phyloP scores from a whole-genome alignment of 2,329 filamentous ascomycete species.

The Sordariomycetes sp. region DNA sequence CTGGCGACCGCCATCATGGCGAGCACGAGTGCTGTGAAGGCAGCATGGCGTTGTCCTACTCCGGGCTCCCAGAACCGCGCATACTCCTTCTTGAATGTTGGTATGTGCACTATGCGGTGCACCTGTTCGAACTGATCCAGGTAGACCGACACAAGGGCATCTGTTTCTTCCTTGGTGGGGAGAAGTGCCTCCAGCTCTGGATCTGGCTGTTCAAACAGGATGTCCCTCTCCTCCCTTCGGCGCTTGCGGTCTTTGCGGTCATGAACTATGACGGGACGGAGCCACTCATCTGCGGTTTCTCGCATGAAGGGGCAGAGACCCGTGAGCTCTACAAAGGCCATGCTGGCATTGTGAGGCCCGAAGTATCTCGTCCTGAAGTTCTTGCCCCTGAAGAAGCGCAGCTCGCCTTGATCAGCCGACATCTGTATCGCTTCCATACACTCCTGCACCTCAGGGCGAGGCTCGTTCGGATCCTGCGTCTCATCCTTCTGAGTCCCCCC shows the following conservation, averaged over 20 bases:
- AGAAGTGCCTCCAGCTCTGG: conserved; percentile 39
- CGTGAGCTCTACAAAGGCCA: conserved; percentile 49
- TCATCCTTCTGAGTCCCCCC: conserved; percentile 36
- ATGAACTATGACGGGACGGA: conserved; percentile 47
- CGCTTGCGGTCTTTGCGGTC: conserved; percentile 46
- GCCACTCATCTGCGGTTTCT: conserved; percentile 53
- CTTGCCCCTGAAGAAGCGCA: conserved; percentile 48
- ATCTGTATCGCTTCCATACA: conserved; percentile 27
- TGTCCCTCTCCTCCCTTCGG: conserved; percentile 42
- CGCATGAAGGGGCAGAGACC: conserved; percentile 53
- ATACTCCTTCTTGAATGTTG: conserved; percentile 48
- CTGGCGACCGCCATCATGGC: conserved; percentile 51
- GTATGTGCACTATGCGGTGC: conserved; percentile 49
- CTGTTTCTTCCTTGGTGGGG: conserved; percentile 36
- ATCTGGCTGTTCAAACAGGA: conserved; percentile 36
- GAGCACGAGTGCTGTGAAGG: conserved; percentile 50
- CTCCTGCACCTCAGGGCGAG: conserved; percentile 26
- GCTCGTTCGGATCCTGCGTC: conserved; percentile 19
- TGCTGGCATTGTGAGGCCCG: conserved; percentile 50
- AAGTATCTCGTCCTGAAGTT: conserved; percentile 53
- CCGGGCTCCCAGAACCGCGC: conserved; percentile 42
- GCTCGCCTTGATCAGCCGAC: conserved; percentile 38
- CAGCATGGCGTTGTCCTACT: conserved; percentile 32
- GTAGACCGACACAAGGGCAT: conserved; percentile 39
- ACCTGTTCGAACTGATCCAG: conserved; percentile 47